A percentile compares a stretch with the other conserved stretches of the same genome.
Conservation (phyloP, 345 rosid genomes). For the Populus simonii region DNA sequence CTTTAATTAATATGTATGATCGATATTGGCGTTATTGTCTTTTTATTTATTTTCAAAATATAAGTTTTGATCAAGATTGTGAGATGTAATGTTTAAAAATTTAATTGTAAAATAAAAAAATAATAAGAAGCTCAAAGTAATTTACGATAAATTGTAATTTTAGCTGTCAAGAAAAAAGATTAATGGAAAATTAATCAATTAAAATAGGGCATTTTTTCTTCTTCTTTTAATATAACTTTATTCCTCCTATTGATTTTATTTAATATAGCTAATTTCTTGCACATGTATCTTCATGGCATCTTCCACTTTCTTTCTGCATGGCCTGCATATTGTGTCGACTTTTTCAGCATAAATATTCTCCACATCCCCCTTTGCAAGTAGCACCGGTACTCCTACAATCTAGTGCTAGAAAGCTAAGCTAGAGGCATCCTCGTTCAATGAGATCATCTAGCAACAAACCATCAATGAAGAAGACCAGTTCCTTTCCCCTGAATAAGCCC, state of each 20-base stretch:
- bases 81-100: too few relatives aligned
- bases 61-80: too few relatives aligned
- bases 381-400: constrained; percentile 7
- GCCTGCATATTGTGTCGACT: constrained; percentile 16
- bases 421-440: background rate
- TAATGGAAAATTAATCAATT: too few relatives aligned
- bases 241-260: background rate
- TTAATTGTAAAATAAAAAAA: too few relatives aligned
- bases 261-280: background rate
- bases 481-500: constrained; percentile 10
- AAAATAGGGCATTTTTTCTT: too few relatives aligned
- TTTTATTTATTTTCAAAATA: too few relatives aligned
- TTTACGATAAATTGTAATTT: too few relatives aligned
- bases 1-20: too few relatives aligned
- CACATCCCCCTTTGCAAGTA: background rate
- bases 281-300: background rate
- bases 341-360: constrained; percentile 35
- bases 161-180: too few relatives aligned
- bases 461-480: constrained; percentile 17
- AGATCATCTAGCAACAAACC: constrained; percentile 8
- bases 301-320: constrained; percentile 13
- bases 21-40: too few relatives aligned
- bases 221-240: background rate
- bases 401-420: background rate
- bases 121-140: too few relatives aligned